Evolutionary conservation across 139 green algal species (phyloP), one percentile per base, ranked within the genome.

Genomic region (Closterium sp.): DNA sequence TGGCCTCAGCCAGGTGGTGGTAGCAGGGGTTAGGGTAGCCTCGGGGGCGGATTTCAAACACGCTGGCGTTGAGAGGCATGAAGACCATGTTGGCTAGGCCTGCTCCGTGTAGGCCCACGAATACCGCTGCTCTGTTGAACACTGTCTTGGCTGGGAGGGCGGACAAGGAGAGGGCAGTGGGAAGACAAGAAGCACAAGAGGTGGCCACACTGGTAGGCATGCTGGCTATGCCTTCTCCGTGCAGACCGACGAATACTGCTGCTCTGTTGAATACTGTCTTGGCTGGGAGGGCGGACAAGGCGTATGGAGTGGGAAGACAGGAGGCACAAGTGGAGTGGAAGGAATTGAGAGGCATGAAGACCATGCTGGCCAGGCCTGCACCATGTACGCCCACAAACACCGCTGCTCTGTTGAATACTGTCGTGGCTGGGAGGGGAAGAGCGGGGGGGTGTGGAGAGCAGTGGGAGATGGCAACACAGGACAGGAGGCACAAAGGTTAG

Each of bases 1-100:
- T 38, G 25, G 34, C 85, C 2, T 36, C 16, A 38, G 85, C 85
- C 1, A 88, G 85, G 9, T 55, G 32, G 85, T 88, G 85, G 34
- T 88, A 88, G 85, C 85, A 88, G 1, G 85, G 28, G 85, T 34
- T 36, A 25, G 30, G 85, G 85, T 88, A 88, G 32, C 34, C 32
- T 3, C 85, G 30, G 16, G 85, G 85, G 8, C 85, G 85, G 32
- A 88, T 88, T 33, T 88, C 85, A 30, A 88, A 33, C 2, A 88
- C 30, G 85, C 85, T 88, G 31, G 33, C 34, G 32, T 88, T 88
- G 85, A 55, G 33, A 1, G 85, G 85, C 85, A 88, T 88, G 85
- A 88, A 88, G 30, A 36, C 85, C 85, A 88, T 88, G 85, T 88
- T 88, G 85, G 85, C 34, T 10, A 88, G 34, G 31, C 8, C 85